These are phyloP conservation scores for Globisporangium canariense DNA, from an alignment of 352 stramenopile species.

Conservation along the genomic window DNA sequence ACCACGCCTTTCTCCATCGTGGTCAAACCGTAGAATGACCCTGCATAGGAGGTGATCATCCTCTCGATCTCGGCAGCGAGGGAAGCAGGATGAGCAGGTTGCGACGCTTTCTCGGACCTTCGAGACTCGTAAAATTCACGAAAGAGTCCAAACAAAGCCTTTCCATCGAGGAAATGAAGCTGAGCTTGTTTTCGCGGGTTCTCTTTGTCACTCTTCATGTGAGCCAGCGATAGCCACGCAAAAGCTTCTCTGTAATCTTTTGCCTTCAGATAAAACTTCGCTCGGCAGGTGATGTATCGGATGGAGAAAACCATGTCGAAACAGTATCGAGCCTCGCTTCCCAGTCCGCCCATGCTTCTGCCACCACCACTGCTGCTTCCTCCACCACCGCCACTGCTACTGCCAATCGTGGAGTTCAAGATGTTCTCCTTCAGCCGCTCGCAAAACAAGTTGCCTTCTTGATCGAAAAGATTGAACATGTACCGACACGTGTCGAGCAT, in stretches of 20 bases:
- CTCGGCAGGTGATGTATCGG: slow-evolving; percentile 64
- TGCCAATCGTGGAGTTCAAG: slow-evolving; percentile 19
- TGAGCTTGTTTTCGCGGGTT: slow-evolving; percentile 64
- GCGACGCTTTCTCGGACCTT: slow-evolving; percentile 15
- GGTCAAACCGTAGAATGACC: slow-evolving; percentile 64
- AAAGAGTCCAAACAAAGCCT: slow-evolving; percentile 50
- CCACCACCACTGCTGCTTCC: slow-evolving; percentile 60
- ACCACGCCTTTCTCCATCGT: slow-evolving; percentile 56
- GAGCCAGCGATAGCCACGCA: slow-evolving; percentile 71
- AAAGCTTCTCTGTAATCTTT: slow-evolving; percentile 55
- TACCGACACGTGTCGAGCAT: slow-evolving; percentile 74
- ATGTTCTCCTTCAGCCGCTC: slow-evolving; percentile 68
- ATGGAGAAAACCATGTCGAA: slow-evolving; percentile 81
- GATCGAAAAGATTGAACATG: slow-evolving; percentile 71
- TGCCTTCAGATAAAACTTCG: slow-evolving; percentile 59
- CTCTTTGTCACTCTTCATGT: slow-evolving; percentile 75
- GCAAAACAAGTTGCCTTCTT: slow-evolving; percentile 73
- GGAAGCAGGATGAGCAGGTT: slow-evolving; percentile 23
- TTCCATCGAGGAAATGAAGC: slow-evolving; percentile 64
- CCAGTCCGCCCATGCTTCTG: slow-evolving; percentile 57
- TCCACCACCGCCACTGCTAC: slow-evolving; percentile 41
- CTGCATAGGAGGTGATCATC: slow-evolving; percentile 48
- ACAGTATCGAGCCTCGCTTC: slow-evolving; percentile 70
- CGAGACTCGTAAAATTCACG: slow-evolving; percentile 48
- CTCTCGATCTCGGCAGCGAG: slow-evolving; percentile 44